phyloP scores from a whole-genome alignment of 169 alveolate genomes.

The Cyclospora cayetanensis region DNA sequence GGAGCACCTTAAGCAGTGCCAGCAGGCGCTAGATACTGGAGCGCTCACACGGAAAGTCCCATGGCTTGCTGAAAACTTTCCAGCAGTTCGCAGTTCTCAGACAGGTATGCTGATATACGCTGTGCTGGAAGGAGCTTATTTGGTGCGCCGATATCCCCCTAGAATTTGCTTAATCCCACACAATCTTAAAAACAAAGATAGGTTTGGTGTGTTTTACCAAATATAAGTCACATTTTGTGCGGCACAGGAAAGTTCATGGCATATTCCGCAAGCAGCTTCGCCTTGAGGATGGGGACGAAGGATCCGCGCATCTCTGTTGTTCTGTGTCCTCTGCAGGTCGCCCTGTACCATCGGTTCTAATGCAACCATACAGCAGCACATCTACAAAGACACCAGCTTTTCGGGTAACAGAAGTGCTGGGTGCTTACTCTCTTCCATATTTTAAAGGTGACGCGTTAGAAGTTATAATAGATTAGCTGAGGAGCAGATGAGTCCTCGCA shows the following conservation, averaged over 20 bases:
- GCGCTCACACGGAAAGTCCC: neutral
- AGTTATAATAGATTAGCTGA: too few relatives aligned
- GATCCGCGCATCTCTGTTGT: too few relatives aligned
- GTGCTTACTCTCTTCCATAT: too few relatives aligned
- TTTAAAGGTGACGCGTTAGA: too few relatives aligned
- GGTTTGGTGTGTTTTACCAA: neutral
- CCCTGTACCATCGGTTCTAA: too few relatives aligned
- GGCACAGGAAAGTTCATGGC: neutral
- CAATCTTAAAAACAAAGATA: neutral
- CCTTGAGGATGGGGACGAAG: too few relatives aligned
- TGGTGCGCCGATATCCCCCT: neutral
- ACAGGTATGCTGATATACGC: neutral
- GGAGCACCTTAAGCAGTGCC: conserved; percentile 10
- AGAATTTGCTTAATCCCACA: neutral
- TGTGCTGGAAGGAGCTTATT: neutral
- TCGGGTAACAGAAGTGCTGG: too few relatives aligned
- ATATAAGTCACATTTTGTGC: too few relatives aligned
- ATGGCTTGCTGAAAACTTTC: neutral
- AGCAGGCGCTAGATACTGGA: neutral
- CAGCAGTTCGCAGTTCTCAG: neutral
- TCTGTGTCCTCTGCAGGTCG: too few relatives aligned
- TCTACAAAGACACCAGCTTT: too few relatives aligned
- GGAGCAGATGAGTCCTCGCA: neutral
- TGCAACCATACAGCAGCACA: too few relatives aligned
- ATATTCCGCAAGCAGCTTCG: too few relatives aligned